Percentiles rank a stretch among this genome's conserved stretches.
Conservation (phyloP, 1,139 yeast species). For the Hansenula lynferdii region DNA sequence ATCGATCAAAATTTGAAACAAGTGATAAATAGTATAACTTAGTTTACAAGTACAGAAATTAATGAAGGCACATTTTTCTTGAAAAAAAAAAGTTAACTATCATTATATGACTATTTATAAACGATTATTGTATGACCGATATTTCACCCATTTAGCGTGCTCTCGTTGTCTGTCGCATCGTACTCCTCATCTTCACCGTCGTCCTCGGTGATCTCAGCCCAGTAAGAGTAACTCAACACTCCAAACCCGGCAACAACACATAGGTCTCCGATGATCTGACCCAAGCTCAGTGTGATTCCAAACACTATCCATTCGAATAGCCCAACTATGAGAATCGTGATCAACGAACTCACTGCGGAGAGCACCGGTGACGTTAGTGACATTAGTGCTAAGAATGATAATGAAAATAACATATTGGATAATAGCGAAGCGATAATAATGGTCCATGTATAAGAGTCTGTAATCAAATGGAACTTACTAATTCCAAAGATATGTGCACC, state of each 20-base stretch:
- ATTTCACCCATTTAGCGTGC: too few relatives aligned
- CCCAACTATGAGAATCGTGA: slow-evolving; percentile 79
- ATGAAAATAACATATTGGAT: slow-evolving; percentile 66
- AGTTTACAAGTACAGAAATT: too few relatives aligned
- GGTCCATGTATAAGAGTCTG: slow-evolving; percentile 37
- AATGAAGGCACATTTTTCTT: too few relatives aligned
- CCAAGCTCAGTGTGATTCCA: slow-evolving; percentile 44
- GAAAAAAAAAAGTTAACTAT: too few relatives aligned
- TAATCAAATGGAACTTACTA: slow-evolving; percentile 55
- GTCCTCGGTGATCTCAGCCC: slow-evolving; percentile 68
- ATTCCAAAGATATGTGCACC: slow-evolving; percentile 49
- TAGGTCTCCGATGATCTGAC: slow-evolving; percentile 51
- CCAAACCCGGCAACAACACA: slow-evolving; percentile 64
- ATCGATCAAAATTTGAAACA: too few relatives aligned
- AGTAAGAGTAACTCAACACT: slow-evolving; percentile 65
- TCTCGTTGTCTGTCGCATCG: slow-evolving; percentile 16
- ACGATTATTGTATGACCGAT: too few relatives aligned
- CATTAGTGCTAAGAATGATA: slow-evolving; percentile 72
- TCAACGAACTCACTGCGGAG: slow-evolving; percentile 74
- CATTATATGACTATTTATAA: too few relatives aligned
- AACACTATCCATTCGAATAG: slow-evolving; percentile 72
- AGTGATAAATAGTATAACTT: too few relatives aligned
- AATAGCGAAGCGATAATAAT: slow-evolving; percentile 47
- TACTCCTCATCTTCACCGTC: slow-evolving; percentile 42
- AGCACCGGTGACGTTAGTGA: slow-evolving; percentile 83